Conservation (phyloP, 345 rosid genomes). For the Psidium friedrichsthalianum region DNA sequence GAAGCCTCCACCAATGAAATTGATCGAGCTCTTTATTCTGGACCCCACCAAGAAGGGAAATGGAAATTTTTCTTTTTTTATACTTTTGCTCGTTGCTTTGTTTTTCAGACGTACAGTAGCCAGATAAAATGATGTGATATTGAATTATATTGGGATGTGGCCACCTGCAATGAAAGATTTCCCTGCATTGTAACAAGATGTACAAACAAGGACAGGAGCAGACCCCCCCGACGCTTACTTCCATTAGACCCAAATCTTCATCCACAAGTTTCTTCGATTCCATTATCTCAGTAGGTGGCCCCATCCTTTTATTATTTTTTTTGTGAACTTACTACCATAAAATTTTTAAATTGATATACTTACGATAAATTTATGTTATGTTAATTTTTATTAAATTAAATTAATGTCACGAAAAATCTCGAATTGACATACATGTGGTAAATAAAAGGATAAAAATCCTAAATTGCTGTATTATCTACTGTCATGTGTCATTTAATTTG, state of each 20-base stretch:
- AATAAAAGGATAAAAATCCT: no score
- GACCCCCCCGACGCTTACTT: not conserved
- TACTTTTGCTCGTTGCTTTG: not conserved
- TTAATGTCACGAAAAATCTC: no score
- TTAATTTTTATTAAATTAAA: no score
- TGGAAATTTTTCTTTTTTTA: no score
- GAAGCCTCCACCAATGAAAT: not conserved
- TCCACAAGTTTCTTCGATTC: not conserved
- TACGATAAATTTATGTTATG: rapidly evolving
- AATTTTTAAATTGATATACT: no score
- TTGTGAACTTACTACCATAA: no score
- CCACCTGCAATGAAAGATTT: not conserved
- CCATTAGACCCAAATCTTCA: not conserved
- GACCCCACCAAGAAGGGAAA: not conserved
- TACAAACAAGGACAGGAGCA: not conserved
- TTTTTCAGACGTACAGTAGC: not conserved
- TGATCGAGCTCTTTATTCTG: not conserved
- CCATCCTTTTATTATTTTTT: not conserved
- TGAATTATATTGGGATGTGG: not conserved
- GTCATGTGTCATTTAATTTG: no score
- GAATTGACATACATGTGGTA: no score
- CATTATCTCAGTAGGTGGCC: not conserved
- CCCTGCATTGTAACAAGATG: not conserved
- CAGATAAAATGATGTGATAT: not conserved
- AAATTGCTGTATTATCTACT: no score